Evolutionary conservation across 257 asterid species (phyloP).

Genomic region (Ocimum tenuiflorum): DNA sequence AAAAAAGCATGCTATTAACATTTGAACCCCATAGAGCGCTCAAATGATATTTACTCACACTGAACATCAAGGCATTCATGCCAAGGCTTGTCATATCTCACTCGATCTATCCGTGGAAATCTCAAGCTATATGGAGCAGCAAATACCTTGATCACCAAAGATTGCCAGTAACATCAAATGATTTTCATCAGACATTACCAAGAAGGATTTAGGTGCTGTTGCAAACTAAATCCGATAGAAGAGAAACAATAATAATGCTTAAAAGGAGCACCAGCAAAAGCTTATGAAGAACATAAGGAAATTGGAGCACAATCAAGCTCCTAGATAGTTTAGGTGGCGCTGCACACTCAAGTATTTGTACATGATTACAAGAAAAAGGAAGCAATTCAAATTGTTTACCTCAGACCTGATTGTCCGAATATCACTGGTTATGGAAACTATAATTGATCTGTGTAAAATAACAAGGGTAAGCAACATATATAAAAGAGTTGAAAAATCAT

Average conservation of each 20-base stretch:
- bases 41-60: slow-evolving; percentile 42
- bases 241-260: not conserved
- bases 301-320: not conserved
- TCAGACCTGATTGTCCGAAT: slow-evolving; percentile 93
- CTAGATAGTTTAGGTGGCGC: not conserved
- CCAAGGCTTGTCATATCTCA: slow-evolving; percentile 96
- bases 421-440: slow-evolving; percentile 89
- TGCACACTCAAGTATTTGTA: not conserved
- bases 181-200: not conserved
- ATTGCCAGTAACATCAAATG: slow-evolving; percentile 2
- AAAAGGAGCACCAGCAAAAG: not conserved
- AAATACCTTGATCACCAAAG: slow-evolving; percentile 58
- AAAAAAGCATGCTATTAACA: slow-evolving; percentile 4
- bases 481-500: not conserved
- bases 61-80: slow-evolving; percentile 94
- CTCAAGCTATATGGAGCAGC: slow-evolving; percentile 97
- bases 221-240: not conserved
- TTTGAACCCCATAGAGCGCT: slow-evolving; percentile 16
- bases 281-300: not conserved
- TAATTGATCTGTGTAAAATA: slow-evolving; percentile 54
- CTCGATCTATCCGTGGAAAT: slow-evolving; percentile 94
- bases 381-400: slow-evolving; percentile 38
- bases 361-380: slow-evolving; percentile 1
- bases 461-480: slow-evolving; percentile 24
- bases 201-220: slow-evolving; percentile 6